Base-by-base conservation (phyloP, 805 yeast genomes). In the Wickerhamia fluorescens region DNA sequence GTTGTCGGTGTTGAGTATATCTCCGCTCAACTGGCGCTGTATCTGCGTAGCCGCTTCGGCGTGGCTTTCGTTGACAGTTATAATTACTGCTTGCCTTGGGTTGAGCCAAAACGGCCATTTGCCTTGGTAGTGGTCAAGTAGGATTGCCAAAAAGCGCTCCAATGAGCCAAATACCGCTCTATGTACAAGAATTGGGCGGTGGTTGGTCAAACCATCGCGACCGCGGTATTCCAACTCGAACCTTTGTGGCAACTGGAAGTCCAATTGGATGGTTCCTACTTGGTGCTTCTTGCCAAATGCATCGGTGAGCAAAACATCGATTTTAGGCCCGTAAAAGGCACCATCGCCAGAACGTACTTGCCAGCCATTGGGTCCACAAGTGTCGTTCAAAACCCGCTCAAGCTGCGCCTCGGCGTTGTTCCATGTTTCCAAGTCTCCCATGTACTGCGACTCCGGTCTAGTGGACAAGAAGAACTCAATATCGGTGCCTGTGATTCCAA, bases 31-130 rank as follows among this genome's bases (percentile, higher is more conserved):
- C 27, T 47, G 36, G 4, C 49, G 38, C 9, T 66, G 68, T 2
- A 83, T 50, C 2, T 53, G 32, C n/a, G 61, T 40, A 3, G 94
- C 82, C 30, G 69, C 69, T 7, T 58, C 68, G 6, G 55, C 49
- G 45, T 82, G 88, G 7, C 67, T 58, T 1, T 75, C 75, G 33
- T 78, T 75, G 4, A 87, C 76, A 1, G 98, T 96, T 5, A 92
- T 66, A 2, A 92, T 66, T 22, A 82, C 66, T 0, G 89, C 92
- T 51, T 92, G 98, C 37, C 94, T 68, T 5, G 97, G 96, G 39
- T 80, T 85, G 24, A 92, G 49, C 98, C 98, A 92, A 51, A 92
- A 87, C 7, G 98, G 98, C 97, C 97, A 92, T 42, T 79, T 78
- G 0, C 97, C 98, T 33, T 74, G 73, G 51, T 77, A 85, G 40